A percentile compares a stretch with the other conserved stretches of the same genome.
Conservation (phyloP, 2,329 filamentous ascomycete genomes). For the Rhynchosporium secalis region DNA sequence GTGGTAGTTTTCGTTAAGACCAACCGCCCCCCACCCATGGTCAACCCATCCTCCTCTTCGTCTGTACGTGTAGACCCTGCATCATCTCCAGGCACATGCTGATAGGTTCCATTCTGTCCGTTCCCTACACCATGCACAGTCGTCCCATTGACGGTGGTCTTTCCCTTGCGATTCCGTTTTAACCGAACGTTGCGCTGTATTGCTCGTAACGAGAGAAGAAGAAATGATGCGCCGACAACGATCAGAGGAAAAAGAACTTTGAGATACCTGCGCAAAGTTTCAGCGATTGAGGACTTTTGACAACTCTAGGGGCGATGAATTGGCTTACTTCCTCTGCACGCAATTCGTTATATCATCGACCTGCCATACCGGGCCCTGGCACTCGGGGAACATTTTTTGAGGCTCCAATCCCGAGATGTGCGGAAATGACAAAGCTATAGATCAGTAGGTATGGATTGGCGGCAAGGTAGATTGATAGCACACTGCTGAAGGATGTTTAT, state of each 20-base stretch:
- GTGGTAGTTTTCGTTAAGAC: constrained; percentile 60
- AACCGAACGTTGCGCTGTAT: constrained; percentile 53
- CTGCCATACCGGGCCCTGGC: constrained; percentile 50
- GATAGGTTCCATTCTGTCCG: constrained; percentile 30
- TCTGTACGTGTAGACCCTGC: constrained; percentile 27
- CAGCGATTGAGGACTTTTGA: constrained; percentile 20
- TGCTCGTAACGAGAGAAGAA: constrained; percentile 62
- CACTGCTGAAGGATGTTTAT: not conserved
- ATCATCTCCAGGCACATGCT: constrained; percentile 38
- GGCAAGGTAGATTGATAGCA: not conserved
- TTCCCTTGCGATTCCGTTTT: constrained; percentile 58
- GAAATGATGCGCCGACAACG: constrained; percentile 67
- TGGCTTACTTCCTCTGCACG: constrained; percentile 66
- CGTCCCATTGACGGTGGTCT: constrained; percentile 49
- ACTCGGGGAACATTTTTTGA: constrained; percentile 34
- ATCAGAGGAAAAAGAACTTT: constrained; percentile 77
- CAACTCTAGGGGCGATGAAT: not conserved
- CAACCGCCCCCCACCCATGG: constrained; percentile 58
- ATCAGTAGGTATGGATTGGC: not conserved
- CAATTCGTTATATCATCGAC: constrained; percentile 64
- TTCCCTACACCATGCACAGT: constrained; percentile 43
- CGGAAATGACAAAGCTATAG: not conserved
- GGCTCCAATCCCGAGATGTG: not conserved
- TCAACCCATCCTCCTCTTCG: constrained; percentile 59
- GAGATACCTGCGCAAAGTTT: constrained; percentile 61